Conservation (phyloP, 1,139 yeast species). For the Pneumocystis wakefieldiae region DNA sequence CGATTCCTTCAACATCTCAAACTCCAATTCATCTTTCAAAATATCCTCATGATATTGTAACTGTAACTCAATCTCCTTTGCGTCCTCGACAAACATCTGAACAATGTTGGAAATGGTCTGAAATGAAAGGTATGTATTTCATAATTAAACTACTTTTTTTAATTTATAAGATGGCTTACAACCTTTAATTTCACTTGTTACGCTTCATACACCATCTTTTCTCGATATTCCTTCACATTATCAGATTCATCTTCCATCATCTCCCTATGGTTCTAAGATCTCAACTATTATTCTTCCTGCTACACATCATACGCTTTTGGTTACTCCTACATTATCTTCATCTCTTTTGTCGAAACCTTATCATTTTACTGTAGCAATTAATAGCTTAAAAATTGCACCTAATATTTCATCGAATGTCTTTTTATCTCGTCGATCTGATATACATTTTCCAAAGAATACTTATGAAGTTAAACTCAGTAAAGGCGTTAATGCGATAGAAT, state of each 20-base stretch:
- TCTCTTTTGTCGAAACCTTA: background rate
- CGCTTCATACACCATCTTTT: background rate
- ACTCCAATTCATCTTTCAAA: background rate
- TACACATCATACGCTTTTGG: background rate
- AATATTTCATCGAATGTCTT: background rate
- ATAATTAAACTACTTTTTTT: background rate
- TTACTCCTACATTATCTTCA: background rate
- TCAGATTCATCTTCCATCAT: background rate
- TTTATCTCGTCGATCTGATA: background rate
- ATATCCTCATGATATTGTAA: background rate
- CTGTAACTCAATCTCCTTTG: background rate
- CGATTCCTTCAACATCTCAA: background rate
- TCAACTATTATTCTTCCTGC: background rate
- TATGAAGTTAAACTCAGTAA: background rate
- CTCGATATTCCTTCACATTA: background rate
- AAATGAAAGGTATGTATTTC: background rate
- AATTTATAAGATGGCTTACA: background rate
- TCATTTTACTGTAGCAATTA: background rate
- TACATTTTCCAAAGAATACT: background rate
- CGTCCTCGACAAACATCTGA: background rate
- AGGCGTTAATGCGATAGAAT: background rate
- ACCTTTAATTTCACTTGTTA: background rate
- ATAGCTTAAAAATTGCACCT: background rate
- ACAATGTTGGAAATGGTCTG: background rate
- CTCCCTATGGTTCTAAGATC: background rate